Evolutionary conservation across 768 basidiomycete species (phyloP).

Genomic region (Tylopilus cervinicoccineus): DNA sequence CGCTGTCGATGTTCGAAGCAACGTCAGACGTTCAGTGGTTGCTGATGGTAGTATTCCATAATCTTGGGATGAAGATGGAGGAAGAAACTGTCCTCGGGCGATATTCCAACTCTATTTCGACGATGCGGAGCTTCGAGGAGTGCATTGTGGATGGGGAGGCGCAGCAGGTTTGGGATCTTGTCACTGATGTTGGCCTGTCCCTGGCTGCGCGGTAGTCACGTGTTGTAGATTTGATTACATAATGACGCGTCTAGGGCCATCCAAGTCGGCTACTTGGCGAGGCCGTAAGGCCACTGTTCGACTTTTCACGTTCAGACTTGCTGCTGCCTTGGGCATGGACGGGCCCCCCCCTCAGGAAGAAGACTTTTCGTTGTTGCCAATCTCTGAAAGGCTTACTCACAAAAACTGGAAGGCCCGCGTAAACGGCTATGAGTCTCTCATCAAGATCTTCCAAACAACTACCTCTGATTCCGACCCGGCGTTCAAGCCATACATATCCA

Average conservation of each 20-base stretch:
- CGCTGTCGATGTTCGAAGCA: conserved; percentile 55
- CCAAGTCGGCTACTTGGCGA: background rate
- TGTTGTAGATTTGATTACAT: conserved; percentile 22
- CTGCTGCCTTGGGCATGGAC: conserved; percentile 56
- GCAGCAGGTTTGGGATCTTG: conserved; percentile 51
- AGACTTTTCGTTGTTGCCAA: conserved; percentile 79
- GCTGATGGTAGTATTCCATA: conserved; percentile 68
- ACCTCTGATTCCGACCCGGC: conserved; percentile 92
- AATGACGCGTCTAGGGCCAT: conserved; percentile 13
- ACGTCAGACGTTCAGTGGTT: conserved; percentile 70
- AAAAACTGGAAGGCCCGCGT: conserved; percentile 99
- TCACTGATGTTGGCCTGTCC: conserved; percentile 55
- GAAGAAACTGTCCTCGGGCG: conserved; percentile 52
- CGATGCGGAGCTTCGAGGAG: conserved; percentile 40
- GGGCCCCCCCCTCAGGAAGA: conserved; percentile 90
- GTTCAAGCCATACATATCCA: conserved; percentile 84
- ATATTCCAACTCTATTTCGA: conserved; percentile 43
- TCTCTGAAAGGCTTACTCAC: conserved; percentile 79
- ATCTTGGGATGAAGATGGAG: conserved; percentile 50
- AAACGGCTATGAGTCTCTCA: conserved; percentile 84
- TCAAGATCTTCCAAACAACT: conserved; percentile 83
- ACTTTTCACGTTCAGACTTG: conserved; percentile 10
- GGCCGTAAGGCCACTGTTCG: conserved; percentile 3
- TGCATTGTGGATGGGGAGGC: conserved; percentile 49
- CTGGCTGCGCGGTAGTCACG: conserved; percentile 40